A percentile compares a stretch with the other conserved stretches of the same genome.
phyloP scores from a whole-genome alignment of 345 rosid genomes.

The Camelina neglecta region DNA sequence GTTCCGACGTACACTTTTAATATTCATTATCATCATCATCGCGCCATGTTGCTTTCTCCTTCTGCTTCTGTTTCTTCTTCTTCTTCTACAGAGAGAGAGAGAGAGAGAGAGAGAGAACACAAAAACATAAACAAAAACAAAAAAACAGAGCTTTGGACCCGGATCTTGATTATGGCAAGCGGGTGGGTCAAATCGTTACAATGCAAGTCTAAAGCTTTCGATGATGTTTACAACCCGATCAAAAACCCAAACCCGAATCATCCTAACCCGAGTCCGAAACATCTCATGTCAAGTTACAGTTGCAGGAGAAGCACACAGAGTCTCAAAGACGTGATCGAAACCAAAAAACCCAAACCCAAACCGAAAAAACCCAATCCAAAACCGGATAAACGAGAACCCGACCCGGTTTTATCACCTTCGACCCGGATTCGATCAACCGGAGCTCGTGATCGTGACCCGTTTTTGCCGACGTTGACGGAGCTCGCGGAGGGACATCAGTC shows the following conservation, averaged over 20 bases:
- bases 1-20: slow-evolving; percentile 33
- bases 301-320: slow-evolving; percentile 66
- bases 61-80: slow-evolving; percentile 28
- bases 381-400: slow-evolving; percentile 43
- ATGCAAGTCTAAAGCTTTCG: slow-evolving; percentile 91
- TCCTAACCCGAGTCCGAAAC: slow-evolving; percentile 40
- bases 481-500: slow-evolving; percentile 87
- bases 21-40: slow-evolving; percentile 40
- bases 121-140: no score
- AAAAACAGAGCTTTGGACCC: slow-evolving; percentile 16
- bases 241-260: slow-evolving; percentile 36
- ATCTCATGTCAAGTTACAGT: slow-evolving; percentile 60
- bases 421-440: slow-evolving; percentile 48
- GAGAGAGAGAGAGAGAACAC: slow-evolving; percentile 29
- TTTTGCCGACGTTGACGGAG: slow-evolving; percentile 72
- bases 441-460: slow-evolving; percentile 58
- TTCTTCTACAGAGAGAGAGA: slow-evolving; percentile 25
- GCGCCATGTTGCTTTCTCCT: slow-evolving; percentile 46
- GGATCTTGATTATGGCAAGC: slow-evolving; percentile 60
- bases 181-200: slow-evolving; percentile 92
- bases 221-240: slow-evolving; percentile 71
- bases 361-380: slow-evolving; percentile 35
- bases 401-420: slow-evolving; percentile 37
- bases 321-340: slow-evolving; percentile 74
- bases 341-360: slow-evolving; percentile 45